A percentile compares a stretch with the other conserved stretches of the same genome.
Evolutionary conservation across 2,329 filamentous ascomycete species (phyloP).

Genomic region (Fusarium nodosum): DNA sequence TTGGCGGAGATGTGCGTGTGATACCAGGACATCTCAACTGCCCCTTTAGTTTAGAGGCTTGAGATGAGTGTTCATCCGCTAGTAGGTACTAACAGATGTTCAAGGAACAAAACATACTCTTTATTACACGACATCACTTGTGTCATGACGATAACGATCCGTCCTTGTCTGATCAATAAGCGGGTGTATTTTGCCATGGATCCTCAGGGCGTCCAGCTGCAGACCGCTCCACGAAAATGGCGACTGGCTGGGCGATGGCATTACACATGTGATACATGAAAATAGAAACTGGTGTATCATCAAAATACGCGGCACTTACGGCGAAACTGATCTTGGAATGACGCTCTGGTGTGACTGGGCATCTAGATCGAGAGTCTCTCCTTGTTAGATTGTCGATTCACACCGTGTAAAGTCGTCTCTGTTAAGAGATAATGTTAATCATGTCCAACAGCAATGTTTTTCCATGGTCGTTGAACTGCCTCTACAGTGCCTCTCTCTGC

Average conservation of each 20-base stretch:
- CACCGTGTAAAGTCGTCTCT: neutral
- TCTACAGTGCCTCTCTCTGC: neutral
- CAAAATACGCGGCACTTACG: slow-evolving; percentile 29
- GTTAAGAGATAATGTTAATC: neutral
- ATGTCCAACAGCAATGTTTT: neutral
- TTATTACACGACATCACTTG: neutral
- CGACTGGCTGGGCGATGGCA: slow-evolving; percentile 18
- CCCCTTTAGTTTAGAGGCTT: slow-evolving; percentile 11
- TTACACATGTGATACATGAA: slow-evolving; percentile 31
- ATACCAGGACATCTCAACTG: slow-evolving; percentile 19
- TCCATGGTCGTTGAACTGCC: neutral
- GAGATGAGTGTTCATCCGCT: neutral
- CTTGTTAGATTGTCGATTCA: neutral
- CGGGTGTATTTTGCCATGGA: neutral
- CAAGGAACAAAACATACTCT: neutral
- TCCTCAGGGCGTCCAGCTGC: neutral
- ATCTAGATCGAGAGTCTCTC: slow-evolving; percentile 8
- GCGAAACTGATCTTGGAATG: slow-evolving; percentile 22
- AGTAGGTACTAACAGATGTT: neutral
- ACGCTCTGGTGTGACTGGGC: slow-evolving; percentile 9
- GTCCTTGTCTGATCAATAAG: neutral
- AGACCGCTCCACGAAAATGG: slow-evolving; percentile 18
- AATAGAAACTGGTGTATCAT: slow-evolving; percentile 21
- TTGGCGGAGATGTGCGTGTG: slow-evolving; percentile 34
- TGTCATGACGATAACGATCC: neutral